Evolutionary conservation across 2,329 filamentous ascomycete genomes (phyloP), one percentile per base, ranked within the genome.

Genomic region (Talaromyces albobiverticillius): DNA sequence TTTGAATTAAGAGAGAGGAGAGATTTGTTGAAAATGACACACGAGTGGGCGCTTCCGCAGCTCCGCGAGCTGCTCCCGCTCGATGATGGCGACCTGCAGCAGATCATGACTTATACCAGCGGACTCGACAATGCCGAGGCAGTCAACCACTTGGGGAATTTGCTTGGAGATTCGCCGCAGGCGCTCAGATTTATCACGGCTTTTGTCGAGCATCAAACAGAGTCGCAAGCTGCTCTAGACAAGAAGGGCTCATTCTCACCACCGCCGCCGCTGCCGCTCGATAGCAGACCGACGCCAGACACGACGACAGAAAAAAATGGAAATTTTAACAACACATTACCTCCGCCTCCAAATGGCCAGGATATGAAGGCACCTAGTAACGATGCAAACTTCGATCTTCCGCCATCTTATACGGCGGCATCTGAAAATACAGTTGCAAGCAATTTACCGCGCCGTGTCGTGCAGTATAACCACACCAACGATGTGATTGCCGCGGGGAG

Each of bases 401-500:
- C 40, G n/a, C 53, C 41, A 23, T n/a, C 31, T 6, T 50, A 54
- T 34, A 22, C 40, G 23, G 23, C 46, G 2, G 16, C 11, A 18
- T 31, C 23, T 11, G 41, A 18, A 7, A 18, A 23, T 25, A 42
- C 25, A 22, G 25, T 16, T 5, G 25, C 10, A 41, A 41, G 40
- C n/a, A 23, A 32, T 18, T 29, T 40, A 3, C 25, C 10, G 3
- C 16, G n/a, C 6, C 18, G 4, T 31, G 40, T 16, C 16, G 16
- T 23, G 11, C 5, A 13, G 38, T 7, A 40, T 36, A 18, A 6
- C 9, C 70, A 76, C 55, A 71, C 67, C 6, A 76, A 76, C 58
- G 50, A 57, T n/a, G 67, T 76, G 11, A 73, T 72, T 41, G 58
- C 70, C 60, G 74, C 72, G 26, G 70, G 61, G 8, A 59, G 63